A percentile compares a stretch with the other conserved stretches of the same genome.
Evolutionary conservation across 176 grass and related monocot genomes (phyloP).

Genomic region (Cenchrus fungigraminus): DNA sequence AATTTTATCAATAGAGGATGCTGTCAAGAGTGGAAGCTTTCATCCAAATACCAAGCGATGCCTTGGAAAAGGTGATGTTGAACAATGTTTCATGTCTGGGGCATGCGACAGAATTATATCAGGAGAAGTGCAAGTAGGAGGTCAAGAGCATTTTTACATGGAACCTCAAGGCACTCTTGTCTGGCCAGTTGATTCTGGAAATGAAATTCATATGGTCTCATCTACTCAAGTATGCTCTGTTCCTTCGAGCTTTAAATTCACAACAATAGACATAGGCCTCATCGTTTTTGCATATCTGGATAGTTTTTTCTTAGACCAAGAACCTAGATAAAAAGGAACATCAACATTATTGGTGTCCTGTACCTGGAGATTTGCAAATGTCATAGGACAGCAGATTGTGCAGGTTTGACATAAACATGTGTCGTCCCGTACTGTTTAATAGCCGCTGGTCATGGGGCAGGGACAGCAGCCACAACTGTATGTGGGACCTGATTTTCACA

Average conservation of each 20-base stretch:
- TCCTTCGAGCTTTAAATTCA: constrained; percentile 32
- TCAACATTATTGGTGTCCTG: neutral
- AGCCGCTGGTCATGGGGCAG: neutral
- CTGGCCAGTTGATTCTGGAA: constrained; percentile 93
- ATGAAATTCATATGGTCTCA: constrained; percentile 99
- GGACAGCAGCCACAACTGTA: neutral
- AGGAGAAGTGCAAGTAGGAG: constrained; percentile 78
- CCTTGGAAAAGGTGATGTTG: constrained; percentile 79
- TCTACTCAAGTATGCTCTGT: constrained; percentile 83
- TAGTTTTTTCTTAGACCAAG: neutral
- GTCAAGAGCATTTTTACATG: constrained; percentile 99
- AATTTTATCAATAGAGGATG: constrained; percentile 87
- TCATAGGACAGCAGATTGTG: neutral
- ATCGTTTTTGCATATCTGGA: neutral
- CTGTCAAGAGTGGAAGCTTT: constrained; percentile 72
- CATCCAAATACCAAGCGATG: constrained; percentile 76
- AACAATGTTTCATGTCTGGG: constrained; percentile 68
- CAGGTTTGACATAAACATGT: neutral
- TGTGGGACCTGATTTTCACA: neutral
- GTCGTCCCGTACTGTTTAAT: neutral
- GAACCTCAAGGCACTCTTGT: constrained; percentile 83
- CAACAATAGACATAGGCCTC: neutral
- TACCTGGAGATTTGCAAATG: constrained; percentile 10
- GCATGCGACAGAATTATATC: constrained; percentile 71
- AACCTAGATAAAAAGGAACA: constrained; percentile 11